Percentiles rank a stretch among this genome's conserved stretches.
These are phyloP conservation scores for Gloeopeniophorella convolvens DNA, from an alignment of 768 basidiomycete species.

Conservation along the genomic window DNA sequence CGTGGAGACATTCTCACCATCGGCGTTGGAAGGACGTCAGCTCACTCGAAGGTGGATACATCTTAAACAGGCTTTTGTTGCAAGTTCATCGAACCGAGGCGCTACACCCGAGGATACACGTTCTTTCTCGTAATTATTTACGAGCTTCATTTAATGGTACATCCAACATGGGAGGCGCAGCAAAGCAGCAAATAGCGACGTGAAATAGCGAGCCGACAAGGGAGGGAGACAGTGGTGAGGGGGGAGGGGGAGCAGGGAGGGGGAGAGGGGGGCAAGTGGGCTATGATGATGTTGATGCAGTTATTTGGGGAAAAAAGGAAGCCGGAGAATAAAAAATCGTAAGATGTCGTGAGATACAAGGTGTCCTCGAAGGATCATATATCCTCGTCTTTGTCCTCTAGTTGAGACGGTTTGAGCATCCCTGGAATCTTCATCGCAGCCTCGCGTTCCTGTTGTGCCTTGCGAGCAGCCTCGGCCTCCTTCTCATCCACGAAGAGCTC, in stretches of 20 bases:
- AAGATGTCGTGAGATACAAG: constrained; percentile 15
- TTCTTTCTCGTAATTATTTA: constrained; percentile 14
- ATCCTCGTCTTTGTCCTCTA: constrained; percentile 92
- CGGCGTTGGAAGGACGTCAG: neutral
- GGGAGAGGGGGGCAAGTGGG: constrained; percentile 5
- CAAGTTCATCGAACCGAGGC: constrained; percentile 8
- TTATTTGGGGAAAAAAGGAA: constrained; percentile 9
- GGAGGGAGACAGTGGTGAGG: neutral
- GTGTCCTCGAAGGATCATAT: constrained; percentile 36
- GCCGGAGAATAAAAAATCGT: constrained; percentile 12
- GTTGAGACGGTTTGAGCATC: constrained; percentile 90
- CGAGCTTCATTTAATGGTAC: constrained; percentile 17
- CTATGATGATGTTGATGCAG: constrained; percentile 13
- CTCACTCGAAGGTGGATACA: too few relatives aligned
- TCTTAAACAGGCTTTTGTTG: neutral
- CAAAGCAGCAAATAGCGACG: constrained; percentile 18
- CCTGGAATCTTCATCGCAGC: constrained; percentile 94
- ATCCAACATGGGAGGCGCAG: constrained; percentile 17
- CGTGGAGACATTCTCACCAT: neutral
- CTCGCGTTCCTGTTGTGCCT: constrained; percentile 79
- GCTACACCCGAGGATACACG: constrained; percentile 23
- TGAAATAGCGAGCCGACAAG: constrained; percentile 14
- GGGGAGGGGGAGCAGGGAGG: constrained; percentile 1
- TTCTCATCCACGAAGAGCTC: constrained; percentile 94
- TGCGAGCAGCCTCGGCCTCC: constrained; percentile 73